These are phyloP conservation scores for Xylariales sp. DNA, from an alignment of 2,329 filamentous ascomycete genomes.

Conservation along the genomic window DNA sequence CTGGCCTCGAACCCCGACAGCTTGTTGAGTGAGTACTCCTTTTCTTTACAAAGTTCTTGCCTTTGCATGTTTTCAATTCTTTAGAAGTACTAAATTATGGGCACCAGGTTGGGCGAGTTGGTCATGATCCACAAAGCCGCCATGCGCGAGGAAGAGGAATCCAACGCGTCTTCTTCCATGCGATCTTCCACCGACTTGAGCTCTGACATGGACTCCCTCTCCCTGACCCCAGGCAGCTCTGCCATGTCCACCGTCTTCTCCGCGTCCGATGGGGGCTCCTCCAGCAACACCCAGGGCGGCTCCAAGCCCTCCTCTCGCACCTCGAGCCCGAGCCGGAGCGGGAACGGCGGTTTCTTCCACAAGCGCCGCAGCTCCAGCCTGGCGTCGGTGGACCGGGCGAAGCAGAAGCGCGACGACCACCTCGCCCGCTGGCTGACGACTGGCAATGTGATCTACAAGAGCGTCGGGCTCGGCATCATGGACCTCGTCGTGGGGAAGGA, in stretches of 20 bases:
- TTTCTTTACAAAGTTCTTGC: neutral
- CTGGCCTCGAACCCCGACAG: conserved; percentile 66
- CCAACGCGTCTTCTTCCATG: conserved; percentile 19
- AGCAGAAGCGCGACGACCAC: conserved; percentile 43
- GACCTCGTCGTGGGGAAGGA: conserved; percentile 59
- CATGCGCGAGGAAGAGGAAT: conserved; percentile 31
- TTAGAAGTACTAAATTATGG: neutral
- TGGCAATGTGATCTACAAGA: conserved; percentile 67
- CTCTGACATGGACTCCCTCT: conserved; percentile 28
- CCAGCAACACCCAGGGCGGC: too few species aligned
- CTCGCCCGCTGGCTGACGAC: conserved; percentile 52
- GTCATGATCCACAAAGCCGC: conserved; percentile 52
- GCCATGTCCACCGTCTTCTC: conserved; percentile 37
- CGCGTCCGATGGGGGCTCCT: neutral
- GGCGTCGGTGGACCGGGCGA: conserved; percentile 12
- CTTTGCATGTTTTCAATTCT: neutral
- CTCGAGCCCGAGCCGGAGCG: conserved; percentile 6
- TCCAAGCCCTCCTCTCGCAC: neutral
- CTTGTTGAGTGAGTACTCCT: conserved; percentile 64
- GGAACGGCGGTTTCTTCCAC: conserved; percentile 12
- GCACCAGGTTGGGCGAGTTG: conserved; percentile 69
- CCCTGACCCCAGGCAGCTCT: conserved; percentile 21
- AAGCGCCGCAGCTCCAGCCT: conserved; percentile 27
- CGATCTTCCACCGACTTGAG: conserved; percentile 22
- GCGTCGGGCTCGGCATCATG: conserved; percentile 63